Percentiles rank a stretch among this genome's conserved stretches.
Evolutionary conservation across 2,329 filamentous ascomycete genomes (phyloP).

Genomic region (Teratosphaeriaceae sp.): DNA sequence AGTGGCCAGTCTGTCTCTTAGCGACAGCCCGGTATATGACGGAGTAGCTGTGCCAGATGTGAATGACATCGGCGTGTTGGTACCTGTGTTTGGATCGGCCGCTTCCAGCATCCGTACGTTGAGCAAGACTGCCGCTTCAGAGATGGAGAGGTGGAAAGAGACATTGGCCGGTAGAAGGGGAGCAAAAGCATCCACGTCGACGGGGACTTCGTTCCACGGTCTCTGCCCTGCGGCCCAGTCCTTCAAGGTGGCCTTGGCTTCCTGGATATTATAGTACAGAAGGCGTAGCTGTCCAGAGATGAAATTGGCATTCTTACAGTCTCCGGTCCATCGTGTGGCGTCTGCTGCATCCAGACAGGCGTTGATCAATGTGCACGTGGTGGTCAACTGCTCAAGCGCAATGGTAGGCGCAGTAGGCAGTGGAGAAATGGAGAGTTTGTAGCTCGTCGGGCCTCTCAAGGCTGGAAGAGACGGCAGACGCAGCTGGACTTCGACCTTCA

Average conservation of each 20-base stretch:
- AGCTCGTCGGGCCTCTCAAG: constrained; percentile 45
- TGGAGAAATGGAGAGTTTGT: constrained; percentile 47
- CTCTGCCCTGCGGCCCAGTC: constrained; percentile 45
- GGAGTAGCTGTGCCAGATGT: constrained; percentile 6
- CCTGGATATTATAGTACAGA: constrained; percentile 54
- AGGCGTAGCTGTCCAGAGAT: constrained; percentile 53
- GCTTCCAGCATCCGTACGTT: constrained; percentile 63
- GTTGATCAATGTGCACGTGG: constrained; percentile 68
- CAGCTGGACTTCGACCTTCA: constrained; percentile 78
- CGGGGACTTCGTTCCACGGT: constrained; percentile 50
- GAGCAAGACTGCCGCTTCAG: constrained; percentile 51
- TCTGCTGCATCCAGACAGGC: constrained; percentile 77
- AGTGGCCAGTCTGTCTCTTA: constrained; percentile 49
- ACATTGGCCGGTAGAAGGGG: constrained; percentile 59
- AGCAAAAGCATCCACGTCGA: constrained; percentile 52
- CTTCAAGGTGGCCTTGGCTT: constrained; percentile 54
- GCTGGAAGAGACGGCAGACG: constrained; percentile 62
- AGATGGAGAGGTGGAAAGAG: constrained; percentile 60
- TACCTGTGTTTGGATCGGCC: constrained; percentile 25
- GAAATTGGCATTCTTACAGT: constrained; percentile 52
- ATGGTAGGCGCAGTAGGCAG: constrained; percentile 50
- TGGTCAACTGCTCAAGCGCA: constrained; percentile 63
- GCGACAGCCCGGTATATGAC: constrained; percentile 49
- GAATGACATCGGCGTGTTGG: constrained; percentile 26
- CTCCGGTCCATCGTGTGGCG: constrained; percentile 66